phyloP scores from a whole-genome alignment of 257 asterid genomes.

The Craterostigma plantagineum region DNA sequence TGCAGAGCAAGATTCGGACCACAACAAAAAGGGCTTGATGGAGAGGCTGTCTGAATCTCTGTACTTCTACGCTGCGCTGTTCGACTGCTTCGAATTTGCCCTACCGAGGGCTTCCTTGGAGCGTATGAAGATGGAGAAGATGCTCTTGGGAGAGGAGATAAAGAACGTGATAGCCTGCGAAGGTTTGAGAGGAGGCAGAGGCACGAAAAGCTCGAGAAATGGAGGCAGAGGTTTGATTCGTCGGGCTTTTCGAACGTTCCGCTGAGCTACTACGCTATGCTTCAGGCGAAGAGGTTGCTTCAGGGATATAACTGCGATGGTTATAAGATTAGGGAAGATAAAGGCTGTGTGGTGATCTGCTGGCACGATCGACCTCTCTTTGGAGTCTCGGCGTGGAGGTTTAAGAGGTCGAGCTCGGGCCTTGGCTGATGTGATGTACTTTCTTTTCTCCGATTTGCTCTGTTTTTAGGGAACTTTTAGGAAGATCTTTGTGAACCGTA shows the following conservation, averaged over 20 bases:
- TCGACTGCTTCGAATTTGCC: constrained; percentile 71
- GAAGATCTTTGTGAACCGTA: too few relatives aligned
- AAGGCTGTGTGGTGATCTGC: constrained; percentile 61
- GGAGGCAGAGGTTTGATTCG: constrained; percentile 51
- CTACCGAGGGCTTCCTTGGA: constrained; percentile 60
- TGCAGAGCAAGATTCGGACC: constrained; percentile 79
- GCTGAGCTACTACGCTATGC: constrained; percentile 72
- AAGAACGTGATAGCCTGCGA: constrained; percentile 78
- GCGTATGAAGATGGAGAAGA: constrained; percentile 70
- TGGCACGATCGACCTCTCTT: constrained; percentile 91
- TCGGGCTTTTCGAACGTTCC: constrained; percentile 53
- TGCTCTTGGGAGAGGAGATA: constrained; percentile 81
- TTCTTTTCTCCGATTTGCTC: too few relatives aligned
- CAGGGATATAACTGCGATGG: constrained; percentile 66
- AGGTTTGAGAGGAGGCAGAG: constrained; percentile 61
- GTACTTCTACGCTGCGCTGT: constrained; percentile 71
- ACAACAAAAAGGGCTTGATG: constrained; percentile 59
- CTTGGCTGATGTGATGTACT: too few relatives aligned
- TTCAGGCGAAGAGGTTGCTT: constrained; percentile 68
- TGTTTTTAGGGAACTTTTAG: too few relatives aligned
- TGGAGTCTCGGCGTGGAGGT: constrained; percentile 81
- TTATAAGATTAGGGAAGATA: constrained; percentile 74
- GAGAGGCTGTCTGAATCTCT: constrained; percentile 74
- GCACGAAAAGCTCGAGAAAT: constrained; percentile 77
- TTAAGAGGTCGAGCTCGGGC: constrained; percentile 26